Evolutionary conservation across 2,329 filamentous ascomycete genomes (phyloP), one percentile per base, ranked within the genome.

Genomic region (Penicillium sumatraense): DNA sequence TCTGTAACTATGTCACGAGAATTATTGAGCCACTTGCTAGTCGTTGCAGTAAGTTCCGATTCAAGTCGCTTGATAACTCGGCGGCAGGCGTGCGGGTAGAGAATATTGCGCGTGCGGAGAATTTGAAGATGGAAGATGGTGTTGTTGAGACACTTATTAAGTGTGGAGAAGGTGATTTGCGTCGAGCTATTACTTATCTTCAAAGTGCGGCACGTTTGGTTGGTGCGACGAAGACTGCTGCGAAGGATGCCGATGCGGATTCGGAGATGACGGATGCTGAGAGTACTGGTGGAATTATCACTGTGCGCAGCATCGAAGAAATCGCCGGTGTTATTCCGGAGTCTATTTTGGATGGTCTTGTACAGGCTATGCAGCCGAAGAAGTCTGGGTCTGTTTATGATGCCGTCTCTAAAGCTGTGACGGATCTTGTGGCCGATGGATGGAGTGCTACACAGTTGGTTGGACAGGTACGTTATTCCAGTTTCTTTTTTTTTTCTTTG

Each of bases 1-100:
- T 98, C 55, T 99, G 96, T 78, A 99, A 99, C 77, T 99, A 99
- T 68, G 95, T 99, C 42, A 98, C 95, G 3, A 83, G 95, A 56
- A 99, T 99, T 71, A 99, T 99, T 68, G 95, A 99, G 71, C 96
- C 95, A 6, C 79, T 99, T 20, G 95, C 95, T 1, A 92, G 87
- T 72, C 85, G 95, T 66, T 99, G 95, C 79, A 92, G 88, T 75
- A 99, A 99, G 77, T 99, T 99, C 73, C 84, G 95, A 27, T 99
- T 99, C 84, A 99, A 99, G 85, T 91, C 90, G 61, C 79, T 99
- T 60, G 93, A 97, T 72, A 89, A 93, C 67, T 86, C 85, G 7
- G 96, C 96, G 69, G 91, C 95, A 7, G 88, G 86, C 65, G 85
- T 83, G 68, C 81, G 96, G 51, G 78, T 99, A 11, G 85, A 89